Evolutionary conservation across 176 grass and related monocot species (phyloP), one percentile per base, ranked within the genome.

Genomic region (Juncus inflexus): DNA sequence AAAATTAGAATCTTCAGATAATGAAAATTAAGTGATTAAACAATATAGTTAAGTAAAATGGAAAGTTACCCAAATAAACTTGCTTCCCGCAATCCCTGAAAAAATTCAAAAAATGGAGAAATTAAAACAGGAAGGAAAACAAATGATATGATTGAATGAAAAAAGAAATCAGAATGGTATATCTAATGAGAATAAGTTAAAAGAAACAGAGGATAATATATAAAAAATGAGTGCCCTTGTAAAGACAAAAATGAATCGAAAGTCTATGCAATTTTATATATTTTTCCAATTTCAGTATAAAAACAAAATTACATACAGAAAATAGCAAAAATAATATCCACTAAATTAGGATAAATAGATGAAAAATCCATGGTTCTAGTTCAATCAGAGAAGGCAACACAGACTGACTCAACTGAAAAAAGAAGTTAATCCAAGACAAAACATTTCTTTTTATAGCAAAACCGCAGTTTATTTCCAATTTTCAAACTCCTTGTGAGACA

Each of bases 61-160:
- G 12, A 63, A 42, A 7, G 64, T 89, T 75, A 97, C 92, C 92
- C 67, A 92, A 57, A 82, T 99, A 99, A 45, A 99, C 88, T 58
- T 99, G 94, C 67, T 99, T 99, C 66, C 94, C 88, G 41, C 94
- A 99, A 63, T 99, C 94, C 94, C 94, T 99, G 69, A 49, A n/a
- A 4, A 72, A 55, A 75, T 6, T 58, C 19, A 1, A 64, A 39
- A 4, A 39, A 66, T 28, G 54, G 15, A 58, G 5, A 3, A 74
- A 65, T 82, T 77, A 78, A 50, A 40, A 37, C 4, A 78, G 11
- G 12, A 49, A 12, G 50, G 15, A 65, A 65, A 2, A 56, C 28
- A 8, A 15, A 12, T 74, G 11, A 4, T 63, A 50, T 64, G 13
- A 37, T 13, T 11, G 35, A 35, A 12, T 14, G 7, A 3, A 16